Conservation (phyloP, 495 filamentous ascomycete genomes). For the Mycothermus thermophilus region DNA sequence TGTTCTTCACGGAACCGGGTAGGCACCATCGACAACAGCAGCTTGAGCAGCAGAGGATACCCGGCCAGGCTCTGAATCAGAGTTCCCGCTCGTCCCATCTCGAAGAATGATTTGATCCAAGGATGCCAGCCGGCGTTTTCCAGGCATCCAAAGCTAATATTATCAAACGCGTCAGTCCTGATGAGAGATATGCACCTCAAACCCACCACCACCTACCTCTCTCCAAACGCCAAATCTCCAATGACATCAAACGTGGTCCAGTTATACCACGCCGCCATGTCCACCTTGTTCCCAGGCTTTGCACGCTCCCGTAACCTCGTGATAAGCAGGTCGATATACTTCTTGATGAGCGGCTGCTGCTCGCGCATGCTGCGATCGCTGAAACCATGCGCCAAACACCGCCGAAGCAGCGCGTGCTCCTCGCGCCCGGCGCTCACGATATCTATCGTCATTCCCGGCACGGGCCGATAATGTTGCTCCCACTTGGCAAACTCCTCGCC, state of each 20-base stretch:
- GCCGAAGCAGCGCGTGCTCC: conserved; percentile 29
- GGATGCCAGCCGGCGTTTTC: conserved; percentile 34
- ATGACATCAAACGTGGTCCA: conserved; percentile 49
- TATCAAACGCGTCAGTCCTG: too few relatives aligned
- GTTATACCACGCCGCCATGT: conserved; percentile 43
- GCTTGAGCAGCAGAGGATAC: conserved; percentile 12
- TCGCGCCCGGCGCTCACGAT: conserved; percentile 23
- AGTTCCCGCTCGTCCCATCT: conserved; percentile 22
- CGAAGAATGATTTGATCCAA: conserved; percentile 41
- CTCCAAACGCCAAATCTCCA: conserved; percentile 46
- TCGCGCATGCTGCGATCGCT: conserved; percentile 34
- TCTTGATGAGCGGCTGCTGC: conserved; percentile 32
- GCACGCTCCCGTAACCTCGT: conserved; percentile 24
- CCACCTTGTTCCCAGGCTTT: conserved; percentile 18
- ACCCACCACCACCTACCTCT: conserved; percentile 19
- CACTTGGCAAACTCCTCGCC: conserved; percentile 23
- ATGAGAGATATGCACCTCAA: too few relatives aligned
- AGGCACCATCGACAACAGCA: conserved; percentile 15
- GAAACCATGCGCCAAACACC: conserved; percentile 41
- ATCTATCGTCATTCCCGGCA: conserved; percentile 14
- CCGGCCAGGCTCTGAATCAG: conserved; percentile 19
- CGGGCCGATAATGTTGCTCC: conserved; percentile 18
- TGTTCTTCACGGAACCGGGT: conserved; percentile 18
- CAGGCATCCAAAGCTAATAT: conserved; percentile 41
- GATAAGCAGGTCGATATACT: conserved; percentile 35